Conservation (phyloP, 805 yeast species). For the Ogataea glucozyma region DNA sequence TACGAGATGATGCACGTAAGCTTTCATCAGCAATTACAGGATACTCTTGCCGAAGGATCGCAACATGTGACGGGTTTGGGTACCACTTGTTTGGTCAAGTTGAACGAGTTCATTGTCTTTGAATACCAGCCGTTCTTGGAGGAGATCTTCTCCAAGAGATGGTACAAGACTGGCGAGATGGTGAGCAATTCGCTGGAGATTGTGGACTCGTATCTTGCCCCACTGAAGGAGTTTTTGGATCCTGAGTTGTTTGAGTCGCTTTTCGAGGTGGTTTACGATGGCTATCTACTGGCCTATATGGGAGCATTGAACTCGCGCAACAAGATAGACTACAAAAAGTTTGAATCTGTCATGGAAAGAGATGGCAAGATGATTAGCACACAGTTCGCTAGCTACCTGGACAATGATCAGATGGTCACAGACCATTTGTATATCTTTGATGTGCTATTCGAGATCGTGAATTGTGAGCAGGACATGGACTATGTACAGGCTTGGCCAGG, state of each 20-base stretch:
- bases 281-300: conserved; percentile 41
- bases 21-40: conserved; percentile 27
- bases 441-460: conserved; percentile 56
- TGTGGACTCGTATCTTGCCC: conserved; percentile 31
- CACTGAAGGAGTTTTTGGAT: conserved; percentile 31
- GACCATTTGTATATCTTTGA: conserved; percentile 60
- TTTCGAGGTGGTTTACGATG: conserved; percentile 37
- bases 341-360: conserved; percentile 52
- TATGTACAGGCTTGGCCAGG: conserved; percentile 43
- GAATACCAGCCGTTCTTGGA: conserved; percentile 28
- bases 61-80: conserved; percentile 28
- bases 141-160: conserved; percentile 29
- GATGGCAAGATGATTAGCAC: conserved; percentile 61
- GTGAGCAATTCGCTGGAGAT: conserved; percentile 29
- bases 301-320: conserved; percentile 23
- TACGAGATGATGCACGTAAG: conserved; percentile 24
- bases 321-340: conserved; percentile 32
- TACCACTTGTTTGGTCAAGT: conserved; percentile 28
- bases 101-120: conserved; percentile 27
- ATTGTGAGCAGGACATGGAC: conserved; percentile 45
- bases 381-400: conserved; percentile 45
- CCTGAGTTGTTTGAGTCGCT: conserved; percentile 33
- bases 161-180: conserved; percentile 33
- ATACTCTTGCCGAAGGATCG: conserved; percentile 21
- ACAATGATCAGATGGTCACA: conserved; percentile 38